phyloP scores from a whole-genome alignment of 1,284 basidiomycete species.

The Moniliella sp. region DNA sequence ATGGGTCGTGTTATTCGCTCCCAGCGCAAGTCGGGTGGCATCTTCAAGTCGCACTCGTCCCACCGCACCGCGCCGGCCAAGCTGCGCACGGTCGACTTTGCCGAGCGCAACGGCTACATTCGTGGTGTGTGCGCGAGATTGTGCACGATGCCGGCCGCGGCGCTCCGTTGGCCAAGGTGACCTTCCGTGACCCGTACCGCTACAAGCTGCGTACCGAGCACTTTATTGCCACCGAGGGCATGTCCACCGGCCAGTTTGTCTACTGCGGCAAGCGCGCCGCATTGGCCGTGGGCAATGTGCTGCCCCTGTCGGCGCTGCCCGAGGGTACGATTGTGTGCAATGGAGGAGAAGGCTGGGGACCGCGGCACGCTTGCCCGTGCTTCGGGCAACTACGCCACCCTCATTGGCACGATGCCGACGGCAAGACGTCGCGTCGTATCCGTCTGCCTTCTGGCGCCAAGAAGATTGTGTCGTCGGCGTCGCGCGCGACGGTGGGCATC shows the following conservation, averaged over 20 bases:
- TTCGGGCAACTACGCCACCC: conserved; percentile 94
- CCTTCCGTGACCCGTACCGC: conserved; percentile 98
- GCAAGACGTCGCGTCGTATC: conserved; percentile 79
- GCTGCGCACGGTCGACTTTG: conserved; percentile 81
- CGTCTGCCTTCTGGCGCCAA: conserved; percentile 81
- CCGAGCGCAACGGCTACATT: conserved; percentile 93
- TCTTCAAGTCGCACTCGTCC: conserved; percentile 33
- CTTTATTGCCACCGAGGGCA: conserved; percentile 91
- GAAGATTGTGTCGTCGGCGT: conserved; percentile 69
- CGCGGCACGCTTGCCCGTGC: conserved; percentile 87
- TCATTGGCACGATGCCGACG: conserved; percentile 90
- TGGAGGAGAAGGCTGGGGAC: conserved; percentile 91
- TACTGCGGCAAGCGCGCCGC: conserved; percentile 97
- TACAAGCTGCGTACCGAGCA: conserved; percentile 96
- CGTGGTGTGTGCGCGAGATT: conserved; percentile 93
- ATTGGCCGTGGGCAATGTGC: conserved; percentile 82
- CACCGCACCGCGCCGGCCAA: conserved; percentile 74
- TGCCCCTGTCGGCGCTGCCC: conserved; percentile 74
- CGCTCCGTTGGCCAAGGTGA: conserved; percentile 89
- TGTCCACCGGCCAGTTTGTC: conserved; percentile 83
- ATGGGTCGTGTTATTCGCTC: conserved; percentile 28
- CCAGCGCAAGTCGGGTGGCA: conserved; percentile 31
- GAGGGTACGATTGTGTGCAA: conserved; percentile 99
- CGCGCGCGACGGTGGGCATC: conserved; percentile 82
- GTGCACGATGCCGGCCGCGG: conserved; percentile 98